Evolutionary conservation across 768 basidiomycete species (phyloP).

Genomic region (Candolleomyces eurysporus): DNA sequence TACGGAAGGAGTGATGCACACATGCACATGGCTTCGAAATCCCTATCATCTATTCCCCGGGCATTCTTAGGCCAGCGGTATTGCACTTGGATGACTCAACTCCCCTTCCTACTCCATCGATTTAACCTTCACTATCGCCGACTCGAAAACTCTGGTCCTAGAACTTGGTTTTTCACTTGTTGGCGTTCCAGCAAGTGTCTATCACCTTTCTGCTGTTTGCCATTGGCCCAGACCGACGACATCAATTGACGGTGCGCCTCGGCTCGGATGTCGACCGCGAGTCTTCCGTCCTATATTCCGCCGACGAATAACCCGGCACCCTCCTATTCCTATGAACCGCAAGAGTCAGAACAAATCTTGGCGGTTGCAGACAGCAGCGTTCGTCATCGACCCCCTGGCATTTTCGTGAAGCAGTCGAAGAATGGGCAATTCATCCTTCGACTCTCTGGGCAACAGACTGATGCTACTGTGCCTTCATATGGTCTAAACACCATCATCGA

Average conservation of each 20-base stretch:
- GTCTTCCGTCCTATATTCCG: conserved; percentile 51
- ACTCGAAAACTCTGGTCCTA: neutral
- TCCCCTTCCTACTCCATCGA: neutral
- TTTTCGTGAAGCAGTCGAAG: conserved; percentile 60
- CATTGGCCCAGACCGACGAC: neutral
- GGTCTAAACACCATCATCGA: conserved; percentile 49
- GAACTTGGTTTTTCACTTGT: neutral
- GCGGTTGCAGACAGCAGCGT: conserved; percentile 38
- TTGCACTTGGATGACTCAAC: conserved; percentile 1
- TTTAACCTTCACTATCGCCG: neutral
- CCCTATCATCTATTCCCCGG: conserved; percentile 6
- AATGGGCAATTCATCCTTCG: conserved; percentile 50
- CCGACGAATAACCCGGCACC: conserved; percentile 36
- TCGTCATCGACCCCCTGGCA: conserved; percentile 39
- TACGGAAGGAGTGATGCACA: conserved; percentile 6
- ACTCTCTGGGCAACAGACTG: conserved; percentile 51
- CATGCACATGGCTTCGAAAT: conserved; percentile 12
- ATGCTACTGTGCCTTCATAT: conserved; percentile 54
- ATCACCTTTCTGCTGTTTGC: neutral
- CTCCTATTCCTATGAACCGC: conserved; percentile 56
- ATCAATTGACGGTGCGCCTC: neutral
- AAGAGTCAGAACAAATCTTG: conserved; percentile 50
- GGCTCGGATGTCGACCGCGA: conserved; percentile 50
- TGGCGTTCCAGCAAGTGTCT: neutral
- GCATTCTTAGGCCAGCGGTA: conserved; percentile 3